Evolutionary conservation across 495 filamentous ascomycete genomes (phyloP).

Genomic region (Hypoxylon trugodes): DNA sequence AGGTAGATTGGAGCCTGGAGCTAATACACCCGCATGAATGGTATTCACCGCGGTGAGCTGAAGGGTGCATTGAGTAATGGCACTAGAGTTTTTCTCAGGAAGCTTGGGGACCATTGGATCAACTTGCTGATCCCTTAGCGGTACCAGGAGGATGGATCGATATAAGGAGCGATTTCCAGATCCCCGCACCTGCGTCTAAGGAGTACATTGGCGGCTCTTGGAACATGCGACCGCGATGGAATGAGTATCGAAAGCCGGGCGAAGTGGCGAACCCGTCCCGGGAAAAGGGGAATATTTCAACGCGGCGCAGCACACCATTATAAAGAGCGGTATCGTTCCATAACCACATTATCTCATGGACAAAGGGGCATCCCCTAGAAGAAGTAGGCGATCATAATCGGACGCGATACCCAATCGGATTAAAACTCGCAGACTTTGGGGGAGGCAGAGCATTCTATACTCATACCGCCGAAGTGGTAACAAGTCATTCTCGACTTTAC

Average conservation of each 20-base stretch:
- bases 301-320: conserved; percentile 26
- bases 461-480: conserved; percentile 14
- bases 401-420: conserved; percentile 20
- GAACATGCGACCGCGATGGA: conserved; percentile 1
- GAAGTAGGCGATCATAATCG: background rate
- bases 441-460: conserved; percentile 27
- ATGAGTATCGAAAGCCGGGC: conserved; percentile 6
- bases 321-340: background rate
- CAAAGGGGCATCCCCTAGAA: background rate
- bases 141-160: background rate
- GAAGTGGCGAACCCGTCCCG: conserved; percentile 23
- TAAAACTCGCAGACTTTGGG: conserved; percentile 6
- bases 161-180: background rate
- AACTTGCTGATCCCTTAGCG: background rate
- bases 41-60: too few relatives aligned
- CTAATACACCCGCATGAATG: too few relatives aligned
- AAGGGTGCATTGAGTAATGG: too few relatives aligned
- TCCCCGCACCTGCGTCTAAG: background rate
- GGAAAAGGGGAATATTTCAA: conserved; percentile 18
- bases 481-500: background rate
- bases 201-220: background rate
- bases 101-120: background rate
- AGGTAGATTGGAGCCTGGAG: too few relatives aligned
- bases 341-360: background rate
- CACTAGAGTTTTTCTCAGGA: background rate